Percentiles rank a stretch among this genome's conserved stretches.
Conservation (phyloP, 2,329 filamentous ascomycete species). For the Trichoderma atrobrunneum region DNA sequence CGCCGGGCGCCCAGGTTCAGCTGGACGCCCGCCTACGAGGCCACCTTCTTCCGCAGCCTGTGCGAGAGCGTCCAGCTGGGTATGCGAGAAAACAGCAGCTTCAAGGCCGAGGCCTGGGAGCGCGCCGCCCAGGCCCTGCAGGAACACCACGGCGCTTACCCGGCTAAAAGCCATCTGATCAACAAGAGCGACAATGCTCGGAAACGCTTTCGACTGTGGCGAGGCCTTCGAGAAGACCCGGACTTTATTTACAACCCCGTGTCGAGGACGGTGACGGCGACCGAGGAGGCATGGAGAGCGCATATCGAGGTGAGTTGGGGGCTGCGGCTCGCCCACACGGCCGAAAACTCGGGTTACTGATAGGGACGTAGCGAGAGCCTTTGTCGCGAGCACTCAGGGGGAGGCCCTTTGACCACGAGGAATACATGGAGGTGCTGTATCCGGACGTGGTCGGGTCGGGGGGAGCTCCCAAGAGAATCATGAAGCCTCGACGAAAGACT, state of each 20-base stretch:
- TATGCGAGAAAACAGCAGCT: slow-evolving; percentile 56
- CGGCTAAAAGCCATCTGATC: slow-evolving; percentile 60
- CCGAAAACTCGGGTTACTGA: slow-evolving; percentile 20
- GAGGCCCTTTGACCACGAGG: slow-evolving; percentile 58
- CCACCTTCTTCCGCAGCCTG: slow-evolving; percentile 59
- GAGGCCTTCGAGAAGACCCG: slow-evolving; percentile 55
- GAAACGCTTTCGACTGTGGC: slow-evolving; percentile 61
- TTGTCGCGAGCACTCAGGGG: slow-evolving; percentile 56
- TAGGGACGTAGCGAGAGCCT: slow-evolving; percentile 49
- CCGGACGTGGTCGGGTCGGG: slow-evolving; percentile 59
- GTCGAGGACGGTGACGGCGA: slow-evolving; percentile 51
- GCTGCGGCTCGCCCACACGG: neutral
- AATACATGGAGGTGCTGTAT: slow-evolving; percentile 59
- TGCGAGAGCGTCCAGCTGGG: slow-evolving; percentile 58
- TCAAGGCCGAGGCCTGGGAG: slow-evolving; percentile 61
- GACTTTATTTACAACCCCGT: slow-evolving; percentile 54
- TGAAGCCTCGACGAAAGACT: slow-evolving; percentile 51
- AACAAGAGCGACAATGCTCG: slow-evolving; percentile 64
- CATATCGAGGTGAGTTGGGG: slow-evolving; percentile 53
- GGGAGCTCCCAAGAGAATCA: slow-evolving; percentile 57
- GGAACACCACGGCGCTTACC: slow-evolving; percentile 54
- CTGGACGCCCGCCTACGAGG: slow-evolving; percentile 58
- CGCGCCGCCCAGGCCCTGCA: slow-evolving; percentile 53
- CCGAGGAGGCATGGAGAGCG: slow-evolving; percentile 55
- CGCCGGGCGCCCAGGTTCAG: slow-evolving; percentile 54